A percentile compares a stretch with the other conserved stretches of the same genome.
Evolutionary conservation across 1,284 basidiomycete genomes (phyloP).

Genomic region (Fomitiporia mediterranea): DNA sequence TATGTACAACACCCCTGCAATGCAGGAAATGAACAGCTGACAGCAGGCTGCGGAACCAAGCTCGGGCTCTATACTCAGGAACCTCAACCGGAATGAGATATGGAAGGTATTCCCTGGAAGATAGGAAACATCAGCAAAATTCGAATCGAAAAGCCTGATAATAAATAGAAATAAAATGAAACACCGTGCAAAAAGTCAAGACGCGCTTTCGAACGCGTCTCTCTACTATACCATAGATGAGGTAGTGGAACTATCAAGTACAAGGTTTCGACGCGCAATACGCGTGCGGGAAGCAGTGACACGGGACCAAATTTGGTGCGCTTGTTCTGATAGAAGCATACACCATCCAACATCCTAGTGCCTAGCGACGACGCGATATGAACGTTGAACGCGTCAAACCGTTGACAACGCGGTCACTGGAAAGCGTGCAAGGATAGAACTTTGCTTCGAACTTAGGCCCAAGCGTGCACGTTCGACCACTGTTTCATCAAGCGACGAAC

Average conservation of each 20-base stretch:
- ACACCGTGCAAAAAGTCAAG: neutral
- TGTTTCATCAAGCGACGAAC: too few relatives aligned
- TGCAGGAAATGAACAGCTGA: slow-evolving; percentile 88
- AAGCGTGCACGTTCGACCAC: too few relatives aligned
- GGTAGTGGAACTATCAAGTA: neutral
- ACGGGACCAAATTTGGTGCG: neutral
- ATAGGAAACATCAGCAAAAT: slow-evolving; percentile 22
- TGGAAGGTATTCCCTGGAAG: slow-evolving; percentile 68
- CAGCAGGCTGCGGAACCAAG: slow-evolving; percentile 83
- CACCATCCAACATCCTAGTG: too few relatives aligned
- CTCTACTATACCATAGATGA: neutral
- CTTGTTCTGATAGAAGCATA: too few relatives aligned
- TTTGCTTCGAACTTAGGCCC: too few relatives aligned
- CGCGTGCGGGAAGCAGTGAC: neutral
- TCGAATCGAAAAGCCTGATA: slow-evolving; percentile 3
- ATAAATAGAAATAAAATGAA: neutral
- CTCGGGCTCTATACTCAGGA: slow-evolving; percentile 66
- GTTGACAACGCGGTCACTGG: too few relatives aligned
- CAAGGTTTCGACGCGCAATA: neutral
- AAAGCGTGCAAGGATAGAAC: too few relatives aligned
- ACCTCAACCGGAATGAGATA: slow-evolving; percentile 81
- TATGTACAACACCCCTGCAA: slow-evolving; percentile 83
- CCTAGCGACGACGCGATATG: too few relatives aligned
- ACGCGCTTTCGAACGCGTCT: neutral
- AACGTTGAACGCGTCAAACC: too few relatives aligned